Evolutionary conservation across 352 stramenopile genomes (phyloP).

Genomic region (Phytopythium chamaehyphon): DNA sequence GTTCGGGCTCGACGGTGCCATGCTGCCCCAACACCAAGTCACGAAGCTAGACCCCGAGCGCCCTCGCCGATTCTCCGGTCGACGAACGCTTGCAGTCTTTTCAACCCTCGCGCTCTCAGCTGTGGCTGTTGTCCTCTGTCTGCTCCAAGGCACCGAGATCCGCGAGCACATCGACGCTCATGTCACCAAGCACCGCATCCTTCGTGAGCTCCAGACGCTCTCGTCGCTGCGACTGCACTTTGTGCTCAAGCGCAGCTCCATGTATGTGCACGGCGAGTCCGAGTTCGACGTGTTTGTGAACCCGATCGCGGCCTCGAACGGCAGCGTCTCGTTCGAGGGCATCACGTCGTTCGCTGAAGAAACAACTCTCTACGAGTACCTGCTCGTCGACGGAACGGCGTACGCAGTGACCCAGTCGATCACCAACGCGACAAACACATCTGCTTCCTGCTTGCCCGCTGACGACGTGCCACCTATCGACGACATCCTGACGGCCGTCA

Average conservation of each 20-base stretch:
- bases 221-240: slow-evolving; percentile 25
- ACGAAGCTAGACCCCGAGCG: no score
- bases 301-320: slow-evolving; percentile 8
- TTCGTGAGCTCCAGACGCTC: slow-evolving; percentile 27
- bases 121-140: not conserved
- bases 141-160: not conserved
- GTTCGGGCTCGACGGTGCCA: slow-evolving; percentile 2
- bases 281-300: slow-evolving; percentile 27
- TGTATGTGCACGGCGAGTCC: slow-evolving; percentile 22
- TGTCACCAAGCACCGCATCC: slow-evolving; percentile 34
- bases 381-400: slow-evolving; percentile 24
- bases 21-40: no score
- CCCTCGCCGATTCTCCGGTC: not conserved
- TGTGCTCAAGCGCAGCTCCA: slow-evolving; percentile 23
- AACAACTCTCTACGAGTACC: slow-evolving; percentile 24
- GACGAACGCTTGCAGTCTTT: not conserved
- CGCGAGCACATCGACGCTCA: slow-evolving; percentile 26
- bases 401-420: slow-evolving; percentile 10
- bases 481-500: slow-evolving; percentile 10
- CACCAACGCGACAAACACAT: not conserved
- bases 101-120: not conserved
- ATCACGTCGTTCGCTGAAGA: slow-evolving; percentile 25
- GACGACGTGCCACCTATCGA: slow-evolving; percentile 11
- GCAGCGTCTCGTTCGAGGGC: slow-evolving; percentile 28
- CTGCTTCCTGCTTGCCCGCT: slow-evolving; percentile 1